Evolutionary conservation across 495 filamentous ascomycete species (phyloP).

Genomic region (Penicillium antarcticum): DNA sequence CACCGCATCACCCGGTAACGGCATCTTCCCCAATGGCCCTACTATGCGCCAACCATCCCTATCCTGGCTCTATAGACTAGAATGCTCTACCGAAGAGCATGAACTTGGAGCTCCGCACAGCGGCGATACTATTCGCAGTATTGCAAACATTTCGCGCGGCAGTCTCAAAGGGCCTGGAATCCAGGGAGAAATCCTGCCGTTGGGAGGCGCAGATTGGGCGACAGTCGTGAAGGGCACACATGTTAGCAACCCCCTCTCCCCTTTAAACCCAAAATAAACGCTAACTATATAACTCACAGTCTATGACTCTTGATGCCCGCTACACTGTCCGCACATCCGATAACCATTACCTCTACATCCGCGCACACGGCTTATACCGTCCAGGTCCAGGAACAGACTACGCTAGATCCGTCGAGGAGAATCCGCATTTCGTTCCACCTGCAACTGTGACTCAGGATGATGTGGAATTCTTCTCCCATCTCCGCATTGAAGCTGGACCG

Average conservation of each 20-base stretch:
- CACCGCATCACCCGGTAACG: conserved; percentile 21
- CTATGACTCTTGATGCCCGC: conserved; percentile 32
- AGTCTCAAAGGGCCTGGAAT: conserved; percentile 27
- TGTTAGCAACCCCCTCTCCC: conserved; percentile 3
- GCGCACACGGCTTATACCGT: conserved; percentile 32
- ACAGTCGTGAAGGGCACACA: conserved; percentile 32
- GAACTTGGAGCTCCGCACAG: conserved; percentile 24
- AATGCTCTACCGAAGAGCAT: conserved; percentile 24
- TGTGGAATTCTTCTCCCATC: conserved; percentile 33
- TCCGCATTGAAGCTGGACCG: conserved; percentile 24
- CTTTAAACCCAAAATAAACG: neutral
- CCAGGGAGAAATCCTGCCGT: conserved; percentile 20
- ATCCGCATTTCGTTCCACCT: conserved; percentile 16
- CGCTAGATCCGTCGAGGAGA: conserved; percentile 18
- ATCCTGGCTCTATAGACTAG: conserved; percentile 24
- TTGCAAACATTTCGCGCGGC: conserved; percentile 26
- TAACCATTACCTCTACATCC: conserved; percentile 26
- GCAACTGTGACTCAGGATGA: conserved; percentile 25
- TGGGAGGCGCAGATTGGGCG: conserved; percentile 31
- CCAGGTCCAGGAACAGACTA: conserved; percentile 30
- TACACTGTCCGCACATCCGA: conserved; percentile 29
- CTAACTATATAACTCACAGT: conserved; percentile 10
- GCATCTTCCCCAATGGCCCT: conserved; percentile 21
- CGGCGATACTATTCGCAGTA: conserved; percentile 22
- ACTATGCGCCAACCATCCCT: conserved; percentile 27